Evolutionary conservation across 331 rosid genomes (phyloP).

Genomic region (Pyracantha coccinea): DNA sequence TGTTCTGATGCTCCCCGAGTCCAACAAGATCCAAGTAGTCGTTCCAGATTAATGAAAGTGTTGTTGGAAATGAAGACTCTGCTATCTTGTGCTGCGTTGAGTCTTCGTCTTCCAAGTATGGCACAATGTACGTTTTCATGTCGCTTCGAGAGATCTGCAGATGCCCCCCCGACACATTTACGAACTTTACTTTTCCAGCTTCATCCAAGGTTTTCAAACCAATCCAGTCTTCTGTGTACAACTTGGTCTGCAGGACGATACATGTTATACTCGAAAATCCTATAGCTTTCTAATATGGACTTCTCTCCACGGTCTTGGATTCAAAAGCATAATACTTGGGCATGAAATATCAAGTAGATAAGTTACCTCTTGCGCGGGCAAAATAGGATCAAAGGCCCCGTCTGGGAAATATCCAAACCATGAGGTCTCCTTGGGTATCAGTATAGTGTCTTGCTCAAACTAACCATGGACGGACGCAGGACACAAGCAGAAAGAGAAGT

Average conservation of each 20-base stretch:
- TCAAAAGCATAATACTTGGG: not conserved
- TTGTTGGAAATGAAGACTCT: slow-evolving; percentile 5
- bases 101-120: slow-evolving; percentile 46
- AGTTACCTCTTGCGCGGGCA: slow-evolving; percentile 60
- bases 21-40: slow-evolving; percentile 12
- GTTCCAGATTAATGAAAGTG: slow-evolving; percentile 21
- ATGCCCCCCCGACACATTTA: slow-evolving; percentile 58
- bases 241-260: slow-evolving; percentile 34
- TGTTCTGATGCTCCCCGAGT: not conserved
- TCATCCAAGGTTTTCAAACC: slow-evolving; percentile 65
- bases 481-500: not conserved
- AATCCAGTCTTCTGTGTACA: slow-evolving; percentile 71
- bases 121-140: slow-evolving; percentile 47
- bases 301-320: not conserved
- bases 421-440: slow-evolving; percentile 70
- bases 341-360: not conserved
- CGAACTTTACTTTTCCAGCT: slow-evolving; percentile 76
- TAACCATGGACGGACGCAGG: slow-evolving; percentile 11
- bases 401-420: slow-evolving; percentile 78
- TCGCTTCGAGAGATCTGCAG: slow-evolving; percentile 42
- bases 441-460: slow-evolving; percentile 51
- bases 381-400: slow-evolving; percentile 47
- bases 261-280: not conserved
- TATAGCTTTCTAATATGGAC: not conserved
- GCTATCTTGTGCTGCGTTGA: slow-evolving; percentile 10